Base-by-base conservation (phyloP, 1,284 basidiomycete genomes). In the Lentinula novae-zelandiae region DNA sequence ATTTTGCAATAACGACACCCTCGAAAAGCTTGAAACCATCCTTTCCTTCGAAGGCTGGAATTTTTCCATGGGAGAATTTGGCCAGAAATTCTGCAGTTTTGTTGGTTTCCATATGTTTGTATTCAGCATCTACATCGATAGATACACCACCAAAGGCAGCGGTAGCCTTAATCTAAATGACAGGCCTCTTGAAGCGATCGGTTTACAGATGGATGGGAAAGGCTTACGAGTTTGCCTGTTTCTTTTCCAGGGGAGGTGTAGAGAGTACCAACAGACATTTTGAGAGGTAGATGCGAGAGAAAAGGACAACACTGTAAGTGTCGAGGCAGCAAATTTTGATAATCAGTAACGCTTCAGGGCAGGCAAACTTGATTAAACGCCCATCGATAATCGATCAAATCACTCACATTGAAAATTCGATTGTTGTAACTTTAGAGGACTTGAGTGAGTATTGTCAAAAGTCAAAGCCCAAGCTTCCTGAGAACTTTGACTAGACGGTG, bases 11-110 rank as follows among this genome's bases (percentile, higher is more conserved):
- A 62, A 94, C 87, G 63, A 79, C 75, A 60, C 83, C 81, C 82
- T 97, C 96, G 69, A 86, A 84, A 64, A 98, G 78, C 68, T 80
- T 81, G 81, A 94, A 86, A 63, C 94, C 95, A 73, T 96, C 87
- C 49, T 80, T 75, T 57, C 80, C 79, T 74, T 95, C 91, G 61
- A 92, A 85, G 40, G 88, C 88, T 48, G 96, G 96, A 68, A 96
- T 85, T 81, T 92, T 93, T 64, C 54, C 54, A 33, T 56, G 81
- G 50, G 91, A 88, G 78, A 93, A 95, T 74, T 94, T 94, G 66
- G 80, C 71, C 58, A 89, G 75, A 77, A 89, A 95, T 63, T 90
- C 91, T 0, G 86, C 81, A 66, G 84, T 84, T 73, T 87, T 88
- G 83, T 95, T 95, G 74, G 87, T 84, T 72, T 89, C 82, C 63